A percentile compares a stretch with the other conserved stretches of the same genome.
These are phyloP conservation scores for Talaromyces stipitatus DNA, from an alignment of 495 filamentous ascomycete species.

Conservation along the genomic window DNA sequence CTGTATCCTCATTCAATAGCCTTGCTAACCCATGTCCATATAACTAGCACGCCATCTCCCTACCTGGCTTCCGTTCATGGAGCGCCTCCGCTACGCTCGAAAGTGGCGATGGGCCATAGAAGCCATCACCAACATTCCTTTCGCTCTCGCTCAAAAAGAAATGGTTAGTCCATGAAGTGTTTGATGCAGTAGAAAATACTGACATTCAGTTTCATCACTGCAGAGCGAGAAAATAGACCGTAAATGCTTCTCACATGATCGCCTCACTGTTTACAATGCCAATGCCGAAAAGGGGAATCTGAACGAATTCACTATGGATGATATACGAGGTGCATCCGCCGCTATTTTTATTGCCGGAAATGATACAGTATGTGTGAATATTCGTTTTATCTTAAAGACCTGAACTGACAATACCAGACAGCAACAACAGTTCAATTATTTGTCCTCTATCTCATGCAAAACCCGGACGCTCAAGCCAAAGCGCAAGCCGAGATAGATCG, in stretches of 20 bases:
- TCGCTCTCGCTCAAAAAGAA: conserved; percentile 23
- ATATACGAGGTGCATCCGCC: conserved; percentile 41
- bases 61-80: conserved; percentile 4
- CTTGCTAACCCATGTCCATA: no score
- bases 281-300: conserved; percentile 15
- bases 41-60: conserved; percentile 16
- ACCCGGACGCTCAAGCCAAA: conserved; percentile 33
- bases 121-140: conserved; percentile 7
- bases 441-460: conserved; percentile 29
- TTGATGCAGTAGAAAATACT: not conserved
- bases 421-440: conserved; percentile 26
- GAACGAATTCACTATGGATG: conserved; percentile 31
- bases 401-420: conserved; percentile 11
- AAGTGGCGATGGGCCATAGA: not conserved
- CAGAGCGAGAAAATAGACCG: conserved; percentile 25
- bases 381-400: not conserved
- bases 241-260: conserved; percentile 22
- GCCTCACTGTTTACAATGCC: conserved; percentile 12
- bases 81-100: not conserved
- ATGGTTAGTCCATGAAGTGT: conserved; percentile 30
- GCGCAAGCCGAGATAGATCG: conserved; percentile 38
- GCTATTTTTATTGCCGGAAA: conserved; percentile 44
- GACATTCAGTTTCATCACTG: conserved; percentile 18
- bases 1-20: no score
- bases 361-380: conserved; percentile 29